phyloP scores from a whole-genome alignment of 352 stramenopile genomes.

The Saprolegnia parasitica region DNA sequence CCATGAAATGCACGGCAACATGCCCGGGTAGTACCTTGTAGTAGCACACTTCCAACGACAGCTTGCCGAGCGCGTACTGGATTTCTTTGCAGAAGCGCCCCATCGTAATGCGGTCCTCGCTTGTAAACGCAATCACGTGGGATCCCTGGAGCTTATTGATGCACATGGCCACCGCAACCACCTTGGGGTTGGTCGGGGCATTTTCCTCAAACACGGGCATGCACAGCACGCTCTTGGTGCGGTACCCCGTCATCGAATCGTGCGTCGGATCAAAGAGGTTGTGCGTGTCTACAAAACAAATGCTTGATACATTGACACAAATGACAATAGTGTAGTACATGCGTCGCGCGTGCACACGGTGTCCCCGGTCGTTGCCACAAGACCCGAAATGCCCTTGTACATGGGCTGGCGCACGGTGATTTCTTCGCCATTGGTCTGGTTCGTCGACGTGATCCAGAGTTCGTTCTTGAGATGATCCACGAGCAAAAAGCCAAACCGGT shows the following conservation, averaged over 20 bases:
- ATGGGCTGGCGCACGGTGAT: constrained; percentile 52
- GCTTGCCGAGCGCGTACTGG: constrained; percentile 52
- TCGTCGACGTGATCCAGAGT: constrained; percentile 58
- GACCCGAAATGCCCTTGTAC: constrained; percentile 54
- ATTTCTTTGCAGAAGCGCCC: constrained; percentile 58
- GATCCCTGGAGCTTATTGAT: constrained; percentile 79
- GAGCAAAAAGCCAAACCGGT: constrained; percentile 58
- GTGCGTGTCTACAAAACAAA: constrained; percentile 37
- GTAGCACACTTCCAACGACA: constrained; percentile 64
- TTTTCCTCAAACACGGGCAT: constrained; percentile 68
- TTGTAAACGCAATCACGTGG: constrained; percentile 47
- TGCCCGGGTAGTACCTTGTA: constrained; percentile 55
- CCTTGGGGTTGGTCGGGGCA: constrained; percentile 49
- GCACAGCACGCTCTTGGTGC: constrained; percentile 56
- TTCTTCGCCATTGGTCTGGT: constrained; percentile 34
- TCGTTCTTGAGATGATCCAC: constrained; percentile 66
- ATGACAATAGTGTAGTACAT: constrained; percentile 29
- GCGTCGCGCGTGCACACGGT: constrained; percentile 49
- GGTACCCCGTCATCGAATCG: constrained; percentile 66
- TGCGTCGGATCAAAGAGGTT: constrained; percentile 51
- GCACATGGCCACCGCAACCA: constrained; percentile 65
- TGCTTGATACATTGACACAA: not conserved
- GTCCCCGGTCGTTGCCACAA: constrained; percentile 48
- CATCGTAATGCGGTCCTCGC: constrained; percentile 44
- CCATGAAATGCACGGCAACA: too few species aligned